Evolutionary conservation across 148 eudicot genomes (phyloP), one percentile per base, ranked within the genome.

Genomic region (Persicaria tinctoria): DNA sequence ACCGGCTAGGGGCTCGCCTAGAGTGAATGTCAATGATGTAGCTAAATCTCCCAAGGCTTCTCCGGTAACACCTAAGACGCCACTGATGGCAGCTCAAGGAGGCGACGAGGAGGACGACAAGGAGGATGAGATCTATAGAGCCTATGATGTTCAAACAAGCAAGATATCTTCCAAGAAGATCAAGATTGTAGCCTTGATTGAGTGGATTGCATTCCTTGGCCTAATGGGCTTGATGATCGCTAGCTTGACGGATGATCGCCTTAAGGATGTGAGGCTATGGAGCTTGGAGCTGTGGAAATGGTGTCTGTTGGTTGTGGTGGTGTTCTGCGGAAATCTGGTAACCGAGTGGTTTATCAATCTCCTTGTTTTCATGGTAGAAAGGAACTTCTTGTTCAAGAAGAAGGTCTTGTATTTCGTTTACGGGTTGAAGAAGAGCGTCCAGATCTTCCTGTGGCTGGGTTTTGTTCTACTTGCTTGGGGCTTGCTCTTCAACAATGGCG

Each of bases 401-500:
- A 91, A 90, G 64, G 93, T 91, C 80, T 73, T 94, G 46, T 94
- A 94, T 76, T 94, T 91, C 76, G 83, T 94, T 8, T 83, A 83
- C 74, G 87, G 91, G 70, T 72, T 93, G 85, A 91, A 87, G 77
- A 86, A 70, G 49, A 86, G 93, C 77, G 84, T 91, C n/a, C 85
- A 86, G 57, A 78, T 88, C 63, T 86, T 87, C 57, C 77, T 91
- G 49, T 93, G 98, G 97, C 76, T 93, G 53, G 82, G 81, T 69
- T 79, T 88, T 51, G 80, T 91, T 82, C 93, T 93, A 76, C 53
- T 91, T 38, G 87, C 98, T 8, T 93, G 98, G 98, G 87, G 48
- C 51, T 79, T 91, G 64, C 78, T 91, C 82, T 86, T 94, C 77
- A 82, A 78, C 68, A 85, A 86, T 17, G 93, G 89, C 60, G 82